Evolutionary conservation across 257 asterid genomes (phyloP), one percentile per base, ranked within the genome.

Genomic region (Solanum ossicruentum): DNA sequence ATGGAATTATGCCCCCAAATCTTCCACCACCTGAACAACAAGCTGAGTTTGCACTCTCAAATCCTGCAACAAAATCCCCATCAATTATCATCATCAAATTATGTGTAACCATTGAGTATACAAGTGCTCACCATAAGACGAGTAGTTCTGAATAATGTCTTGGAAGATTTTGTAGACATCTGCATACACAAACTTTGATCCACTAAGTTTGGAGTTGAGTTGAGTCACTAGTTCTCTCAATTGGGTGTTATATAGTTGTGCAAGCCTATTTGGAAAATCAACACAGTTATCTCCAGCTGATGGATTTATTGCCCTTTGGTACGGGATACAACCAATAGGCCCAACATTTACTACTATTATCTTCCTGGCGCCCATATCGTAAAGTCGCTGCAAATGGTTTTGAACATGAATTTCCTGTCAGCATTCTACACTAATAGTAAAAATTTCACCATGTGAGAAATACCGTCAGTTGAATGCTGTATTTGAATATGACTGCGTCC

Each of bases 311-410:
- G 89, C 98, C 90, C 95, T 93, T 79, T 90, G 88, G 86, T 58
- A 92, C 60, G 98, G 98, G 84, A 94, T 93, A 89, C 98, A 94
- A 32, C 98, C 98, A 80, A 94, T 91, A 3, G 97, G 97, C 72
- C 98, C 98, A 5, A 93, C 95, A 88, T 93, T 94, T 12, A 90
- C 92, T 54, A 92, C 92, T 0, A 91, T 51, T 3, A 95, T 60
- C 80, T 87, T 92, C 84, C 93, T 91, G 0, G 89, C 97, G 1
- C 93, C 97, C 94, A 95, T 84, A 8, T 71, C 61, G 75, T 92
- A 89, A 11, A 95, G 93, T 87, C 98, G 92, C 97, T 95, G 92
- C 23, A 16, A 16, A 41, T 85, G 63, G 65, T 13, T 57, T 65
- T 65, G 36, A 47, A 47, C 41, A 63, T 55, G 12, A 39, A 61